phyloP scores from a whole-genome alignment of 257 asterid genomes.

The Solanum sejunctum region DNA sequence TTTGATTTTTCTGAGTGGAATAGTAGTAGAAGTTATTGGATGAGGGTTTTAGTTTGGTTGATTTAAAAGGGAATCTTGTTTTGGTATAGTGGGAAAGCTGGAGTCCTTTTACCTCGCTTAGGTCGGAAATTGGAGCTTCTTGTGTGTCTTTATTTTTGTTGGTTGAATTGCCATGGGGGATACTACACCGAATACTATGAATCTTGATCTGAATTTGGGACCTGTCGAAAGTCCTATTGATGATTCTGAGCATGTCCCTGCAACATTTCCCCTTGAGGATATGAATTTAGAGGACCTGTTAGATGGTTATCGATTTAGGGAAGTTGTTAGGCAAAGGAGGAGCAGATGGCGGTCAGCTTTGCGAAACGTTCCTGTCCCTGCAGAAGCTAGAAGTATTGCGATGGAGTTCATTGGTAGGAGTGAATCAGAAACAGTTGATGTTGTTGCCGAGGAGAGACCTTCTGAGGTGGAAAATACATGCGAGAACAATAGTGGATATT shows the following conservation, averaged over 20 bases:
- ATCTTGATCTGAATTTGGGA: constrained; percentile 93
- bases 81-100: constrained; percentile 4
- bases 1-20: not conserved
- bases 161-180: constrained; percentile 36
- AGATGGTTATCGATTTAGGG: constrained; percentile 43
- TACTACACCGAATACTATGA: constrained; percentile 48
- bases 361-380: constrained; percentile 58
- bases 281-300: constrained; percentile 69
- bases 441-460: constrained; percentile 38
- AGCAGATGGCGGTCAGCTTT: constrained; percentile 57
- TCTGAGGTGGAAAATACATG: constrained; percentile 28
- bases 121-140: constrained; percentile 6
- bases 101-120: not conserved
- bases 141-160: not conserved
- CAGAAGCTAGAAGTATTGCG: constrained; percentile 54
- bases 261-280: constrained; percentile 27
- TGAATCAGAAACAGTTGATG: constrained; percentile 58
- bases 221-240: constrained; percentile 55
- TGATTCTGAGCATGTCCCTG: constrained; percentile 23
- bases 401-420: constrained; percentile 41
- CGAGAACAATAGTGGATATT: constrained; percentile 32
- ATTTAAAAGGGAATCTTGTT: constrained; percentile 1
- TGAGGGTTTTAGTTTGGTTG: constrained; percentile 10
- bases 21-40: not conserved
- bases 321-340: constrained; percentile 44